Conservation (phyloP, 1,139 yeast genomes). For the Geotrichum phurueaensis region DNA sequence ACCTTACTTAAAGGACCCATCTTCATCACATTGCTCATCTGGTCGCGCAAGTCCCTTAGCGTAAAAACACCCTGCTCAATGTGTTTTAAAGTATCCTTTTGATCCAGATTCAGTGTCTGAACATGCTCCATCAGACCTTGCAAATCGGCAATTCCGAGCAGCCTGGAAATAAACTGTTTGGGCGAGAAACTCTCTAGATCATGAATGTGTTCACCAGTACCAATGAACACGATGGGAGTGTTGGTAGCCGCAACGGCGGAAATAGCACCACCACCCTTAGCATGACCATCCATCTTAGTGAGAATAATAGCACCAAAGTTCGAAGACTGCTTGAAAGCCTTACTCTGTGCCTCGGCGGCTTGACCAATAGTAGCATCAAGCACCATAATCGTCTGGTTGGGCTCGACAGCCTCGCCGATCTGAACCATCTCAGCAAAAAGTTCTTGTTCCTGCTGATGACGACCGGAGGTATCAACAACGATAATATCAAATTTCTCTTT, state of each 20-base stretch:
- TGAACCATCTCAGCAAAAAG: constrained; percentile 93
- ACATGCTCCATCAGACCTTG: constrained; percentile 94
- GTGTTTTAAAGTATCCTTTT: constrained; percentile 87
- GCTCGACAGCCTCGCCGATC: constrained; percentile 76
- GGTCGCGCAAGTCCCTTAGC: constrained; percentile 84
- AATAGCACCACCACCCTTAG: constrained; percentile 99
- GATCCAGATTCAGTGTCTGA: constrained; percentile 80
- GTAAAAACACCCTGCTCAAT: constrained; percentile 94
- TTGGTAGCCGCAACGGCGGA: constrained; percentile 97
- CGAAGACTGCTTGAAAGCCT: constrained; percentile 87
- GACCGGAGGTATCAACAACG: constrained; percentile 95
- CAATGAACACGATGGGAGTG: constrained; percentile 94
- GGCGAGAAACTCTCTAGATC: constrained; percentile 93
- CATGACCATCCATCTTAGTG: constrained; percentile 98
- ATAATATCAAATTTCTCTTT: constrained; percentile 88
- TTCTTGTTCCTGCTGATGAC: constrained; percentile 93
- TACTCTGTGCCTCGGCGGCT: constrained; percentile 93
- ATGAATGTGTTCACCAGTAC: constrained; percentile 96
- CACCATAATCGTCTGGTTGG: constrained; percentile 95
- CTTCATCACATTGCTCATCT: constrained; percentile 89
- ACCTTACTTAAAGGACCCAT: constrained; percentile 94
- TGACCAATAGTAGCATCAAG: constrained; percentile 97
- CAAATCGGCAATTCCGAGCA: constrained; percentile 92
- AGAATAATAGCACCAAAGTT: constrained; percentile 92
- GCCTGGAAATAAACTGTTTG: constrained; percentile 76